These are phyloP conservation scores for Phaffia rhodozyma DNA, from an alignment of 1,284 basidiomycete species.

Conservation along the genomic window DNA sequence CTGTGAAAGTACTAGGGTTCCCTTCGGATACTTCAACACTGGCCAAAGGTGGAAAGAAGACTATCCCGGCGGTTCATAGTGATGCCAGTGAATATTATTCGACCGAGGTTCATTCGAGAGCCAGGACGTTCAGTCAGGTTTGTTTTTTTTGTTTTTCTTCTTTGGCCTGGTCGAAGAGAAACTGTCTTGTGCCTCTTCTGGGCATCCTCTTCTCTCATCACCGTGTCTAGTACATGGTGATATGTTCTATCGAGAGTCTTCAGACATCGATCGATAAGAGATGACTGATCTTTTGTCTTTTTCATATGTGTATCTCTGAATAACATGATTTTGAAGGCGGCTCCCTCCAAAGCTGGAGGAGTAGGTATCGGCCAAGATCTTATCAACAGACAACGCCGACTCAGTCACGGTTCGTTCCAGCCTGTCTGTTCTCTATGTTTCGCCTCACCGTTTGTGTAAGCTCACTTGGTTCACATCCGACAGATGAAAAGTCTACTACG, in stretches of 20 bases:
- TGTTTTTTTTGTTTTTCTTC: constrained; percentile 23
- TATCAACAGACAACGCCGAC: constrained; percentile 14
- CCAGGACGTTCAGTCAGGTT: constrained; percentile 74
- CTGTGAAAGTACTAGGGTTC: neutral
- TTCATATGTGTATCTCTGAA: neutral
- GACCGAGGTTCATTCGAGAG: constrained; percentile 58
- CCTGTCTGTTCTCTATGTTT: neutral
- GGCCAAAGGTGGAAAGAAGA: neutral
- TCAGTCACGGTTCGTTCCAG: constrained; percentile 16
- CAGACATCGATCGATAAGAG: neutral
- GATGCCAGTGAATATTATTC: constrained; percentile 76
- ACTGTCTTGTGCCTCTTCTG: neutral
- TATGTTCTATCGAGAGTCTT: neutral
- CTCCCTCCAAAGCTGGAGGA: constrained; percentile 4
- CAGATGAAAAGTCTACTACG: constrained; percentile 38
- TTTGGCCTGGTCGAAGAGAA: too few species aligned
- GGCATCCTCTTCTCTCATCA: neutral
- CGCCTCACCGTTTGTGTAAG: neutral
- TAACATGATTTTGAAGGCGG: constrained; percentile 7
- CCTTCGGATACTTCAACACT: neutral
- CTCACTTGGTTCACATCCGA: neutral
- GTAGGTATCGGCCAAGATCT: constrained; percentile 16
- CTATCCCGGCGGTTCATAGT: constrained; percentile 43
- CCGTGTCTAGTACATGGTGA: neutral
- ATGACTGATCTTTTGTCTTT: neutral